Base-by-base conservation (phyloP, 2,329 filamentous ascomycete species). In the Neonectria faginata region DNA sequence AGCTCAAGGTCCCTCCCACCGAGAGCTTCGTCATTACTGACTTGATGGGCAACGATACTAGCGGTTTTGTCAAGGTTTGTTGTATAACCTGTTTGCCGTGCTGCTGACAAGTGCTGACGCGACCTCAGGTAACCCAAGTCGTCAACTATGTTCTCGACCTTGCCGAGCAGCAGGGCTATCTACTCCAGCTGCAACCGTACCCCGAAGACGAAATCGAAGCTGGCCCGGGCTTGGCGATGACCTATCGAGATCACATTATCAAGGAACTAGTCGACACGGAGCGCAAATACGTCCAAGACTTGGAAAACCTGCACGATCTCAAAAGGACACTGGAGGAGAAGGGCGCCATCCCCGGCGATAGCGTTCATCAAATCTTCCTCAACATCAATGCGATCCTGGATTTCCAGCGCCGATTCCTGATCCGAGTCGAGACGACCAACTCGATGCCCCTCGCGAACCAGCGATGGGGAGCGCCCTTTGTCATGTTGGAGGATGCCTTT, bases 381-480 rank as follows among this genome's bases (percentile, higher is more conserved):
- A 99, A 99, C 79, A 89, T 98, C 75, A 97, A 98, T 77, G 89
- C 92, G 31, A 92, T 99, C 52, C 86, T 99, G 57, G 96, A 99
- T 79, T 97, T 97, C 77, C 95, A 98, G 76, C 91, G 97, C 67
- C 89, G 94, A 29, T 98, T 99, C 74, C 84, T 99, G 52, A 98
- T 99, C 74, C 91, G 94, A 60, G 92, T 99, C 67, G 96, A 99
- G 81, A 97, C 97, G 29, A 97, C 94, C 41, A 97, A 98, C 75
- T 94, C 92, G 3, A 88, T 93, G 80, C 87, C 92, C 0, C 86
- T 91, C 66, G 81, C 86, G 4, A 85, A 88, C 66, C 96, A 99
- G 78, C 92, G 95, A 77, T 99, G 96, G 96, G 96, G 96, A n/a
- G 86, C 89, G n/a, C 88, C 97, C 0, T 98, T 98, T 76, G 86